These are phyloP conservation scores for Amanita molliuscula DNA, from an alignment of 768 basidiomycete genomes.

Conservation along the genomic window DNA sequence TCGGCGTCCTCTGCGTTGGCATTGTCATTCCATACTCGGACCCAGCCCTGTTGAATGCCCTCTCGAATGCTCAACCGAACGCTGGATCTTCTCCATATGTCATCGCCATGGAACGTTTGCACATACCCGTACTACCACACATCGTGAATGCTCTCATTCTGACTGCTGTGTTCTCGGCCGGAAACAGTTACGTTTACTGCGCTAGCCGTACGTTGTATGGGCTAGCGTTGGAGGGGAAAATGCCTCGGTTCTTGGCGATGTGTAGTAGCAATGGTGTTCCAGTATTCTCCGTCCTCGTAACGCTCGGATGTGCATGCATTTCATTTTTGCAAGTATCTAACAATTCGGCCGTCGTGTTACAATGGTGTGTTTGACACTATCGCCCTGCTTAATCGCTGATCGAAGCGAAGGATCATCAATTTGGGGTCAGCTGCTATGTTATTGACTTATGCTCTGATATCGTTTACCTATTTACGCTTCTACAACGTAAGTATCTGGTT, in stretches of 20 bases:
- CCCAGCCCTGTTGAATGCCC: conserved; percentile 35
- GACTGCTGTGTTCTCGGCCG: conserved; percentile 61
- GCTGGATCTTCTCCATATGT: conserved; percentile 74
- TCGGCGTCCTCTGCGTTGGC: conserved; percentile 63
- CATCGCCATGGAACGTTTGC: conserved; percentile 63
- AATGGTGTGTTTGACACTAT: conserved; percentile 23
- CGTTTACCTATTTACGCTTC: conserved; percentile 39
- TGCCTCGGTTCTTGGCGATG: conserved; percentile 39
- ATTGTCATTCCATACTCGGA: conserved; percentile 74
- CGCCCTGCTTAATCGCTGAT: neutral
- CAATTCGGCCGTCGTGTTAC: conserved; percentile 34
- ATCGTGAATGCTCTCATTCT: conserved; percentile 68
- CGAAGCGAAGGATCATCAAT: conserved; percentile 31
- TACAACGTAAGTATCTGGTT: conserved; percentile 22
- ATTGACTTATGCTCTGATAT: conserved; percentile 36
- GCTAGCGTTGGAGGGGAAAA: conserved; percentile 51
- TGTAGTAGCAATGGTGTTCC: conserved; percentile 51
- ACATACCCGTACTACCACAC: conserved; percentile 55
- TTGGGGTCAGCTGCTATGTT: conserved; percentile 39
- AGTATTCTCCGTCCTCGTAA: conserved; percentile 37
- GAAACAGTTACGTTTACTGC: conserved; percentile 59
- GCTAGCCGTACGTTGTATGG: conserved; percentile 43
- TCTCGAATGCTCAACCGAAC: conserved; percentile 46
- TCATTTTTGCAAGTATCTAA: conserved; percentile 42
- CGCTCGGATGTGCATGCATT: conserved; percentile 26